Base-by-base conservation (phyloP, 371 early-diverging fungal genomes). In the Mucor sp. region DNA sequence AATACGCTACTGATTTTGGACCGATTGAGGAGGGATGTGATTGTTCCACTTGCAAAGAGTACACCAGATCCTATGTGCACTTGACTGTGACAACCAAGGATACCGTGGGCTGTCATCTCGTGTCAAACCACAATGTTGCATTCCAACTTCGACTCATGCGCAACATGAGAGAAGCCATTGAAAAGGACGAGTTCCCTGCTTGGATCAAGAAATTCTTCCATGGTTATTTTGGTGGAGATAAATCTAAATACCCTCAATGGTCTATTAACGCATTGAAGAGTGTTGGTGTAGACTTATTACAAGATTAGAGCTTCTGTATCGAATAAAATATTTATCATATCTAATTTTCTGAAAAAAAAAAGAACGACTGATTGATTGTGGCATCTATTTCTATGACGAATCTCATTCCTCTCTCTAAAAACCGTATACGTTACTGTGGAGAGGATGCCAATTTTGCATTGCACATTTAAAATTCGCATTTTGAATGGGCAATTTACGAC, bases 81-180 rank as follows among this genome's bases (percentile, higher is more conserved):
- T 74, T 90, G 19, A 63, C 59, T 41, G 53, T 71, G 14, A 68
- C 76, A 9, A 89, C 92, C 59, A 91, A 89, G 67, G 95, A 95
- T 60, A 94, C 96, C 3, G 94, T 94, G n/a, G 96, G 93, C 14
- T 95, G 96, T 78, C 95, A 94, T 66, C 80, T 98, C 66, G 76
- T 97, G 28, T 89, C 96, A 4, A 80, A 93, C 35, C 99, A 98
- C 75, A 98, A 98, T 74, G 87, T 97, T 50, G 88, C 93, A 6
- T 98, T 91, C 86, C 96, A 97, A 81, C 84, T 94, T 82, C 85
- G 91, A 41, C 75, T 98, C 53, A 96, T 94, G 93, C 76, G 86
- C 56, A 87, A 90, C 62, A 92, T 97, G 68, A 89, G 95, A 68
- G 78, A 84, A 47, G 87, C 91, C 27, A 94, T 98, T 57, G 71